Base-by-base conservation (phyloP, 805 yeast genomes). In the Metschnikowia henanensis region DNA sequence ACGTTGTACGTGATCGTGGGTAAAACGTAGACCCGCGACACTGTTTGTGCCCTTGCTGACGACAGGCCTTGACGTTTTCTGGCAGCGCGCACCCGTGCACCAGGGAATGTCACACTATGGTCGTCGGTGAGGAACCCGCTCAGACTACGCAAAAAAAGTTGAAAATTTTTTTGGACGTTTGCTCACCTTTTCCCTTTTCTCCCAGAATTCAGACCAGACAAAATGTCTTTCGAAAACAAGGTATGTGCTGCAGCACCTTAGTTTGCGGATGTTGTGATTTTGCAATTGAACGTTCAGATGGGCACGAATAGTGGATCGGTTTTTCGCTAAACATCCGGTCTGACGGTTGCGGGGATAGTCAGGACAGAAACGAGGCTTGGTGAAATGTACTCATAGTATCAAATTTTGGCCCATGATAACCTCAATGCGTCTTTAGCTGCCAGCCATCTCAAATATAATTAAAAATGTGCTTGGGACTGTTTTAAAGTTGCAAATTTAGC, bases 161-260 rank as follows among this genome's bases (percentile, higher is more conserved):
- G 57, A 51, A 55, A 56, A 55, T 49, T 55, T 55, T 53, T 51
- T 44, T 45, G 54, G 43, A 45, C 52, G 45, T 41, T 23, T 28
- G 35, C 38, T 36, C 34, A 34, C 32, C 39, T 39, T 33, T 43
- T 42, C 43, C 41, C 21, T 31, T 44, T 43, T 39, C 21, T 31
- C 35, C 42, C 34, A 35, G 39, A 37, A 36, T 20, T 21, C 46
- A 37, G 35, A 37, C 39, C 43, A 32, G 47, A 45, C 50, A 61
- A 50, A 38, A 71, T 71, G 76, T 71, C 76, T 56, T 71, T 71
- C 58, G 73, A 69, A 60, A 71, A 71, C 67, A 71, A 71, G 66
- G 76, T 71, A 70, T 59, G 76, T 69, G 17, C 12, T 3, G n/a
- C 15, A 19, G 12, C n/a, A 21, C 33, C 29, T 15, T 19, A 17